Evolutionary conservation across 164 flowering plant genomes (phyloP).

Genomic region (Umbilicus rupestris): DNA sequence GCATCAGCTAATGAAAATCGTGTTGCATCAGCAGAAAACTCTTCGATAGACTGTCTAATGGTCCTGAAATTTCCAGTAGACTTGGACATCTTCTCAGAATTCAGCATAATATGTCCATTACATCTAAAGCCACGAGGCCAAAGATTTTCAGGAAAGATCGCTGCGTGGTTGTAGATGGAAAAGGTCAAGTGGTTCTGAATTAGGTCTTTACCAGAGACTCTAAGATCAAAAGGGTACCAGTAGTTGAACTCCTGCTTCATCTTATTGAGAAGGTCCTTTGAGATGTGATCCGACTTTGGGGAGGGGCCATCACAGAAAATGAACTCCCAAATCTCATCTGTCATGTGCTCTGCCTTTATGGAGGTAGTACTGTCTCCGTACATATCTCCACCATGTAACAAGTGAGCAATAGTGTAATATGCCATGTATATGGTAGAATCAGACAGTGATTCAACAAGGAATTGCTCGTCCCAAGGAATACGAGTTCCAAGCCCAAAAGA

Average conservation of each 20-base stretch:
- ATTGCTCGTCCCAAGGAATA: slow-evolving; percentile 83
- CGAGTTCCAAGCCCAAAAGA: slow-evolving; percentile 78
- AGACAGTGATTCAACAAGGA: slow-evolving; percentile 81
- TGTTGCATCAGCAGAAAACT: slow-evolving; percentile 86
- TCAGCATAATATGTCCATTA: slow-evolving; percentile 89
- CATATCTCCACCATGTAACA: slow-evolving; percentile 63
- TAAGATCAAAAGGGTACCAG: slow-evolving; percentile 90
- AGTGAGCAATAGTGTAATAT: slow-evolving; percentile 71
- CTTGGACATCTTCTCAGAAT: slow-evolving; percentile 91
- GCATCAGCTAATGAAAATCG: slow-evolving; percentile 91
- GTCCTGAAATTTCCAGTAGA: slow-evolving; percentile 95
- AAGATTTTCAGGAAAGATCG: slow-evolving; percentile 45
- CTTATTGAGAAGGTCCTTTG: slow-evolving; percentile 39
- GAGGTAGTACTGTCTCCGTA: slow-evolving; percentile 35
- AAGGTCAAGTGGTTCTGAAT: slow-evolving; percentile 89
- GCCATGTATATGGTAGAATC: slow-evolving; percentile 94
- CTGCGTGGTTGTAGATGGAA: slow-evolving; percentile 79
- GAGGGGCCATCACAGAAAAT: slow-evolving; percentile 49
- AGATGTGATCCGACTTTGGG: slow-evolving; percentile 41
- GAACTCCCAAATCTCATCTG: slow-evolving; percentile 85
- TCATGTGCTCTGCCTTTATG: slow-evolving; percentile 62
- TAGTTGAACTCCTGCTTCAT: slow-evolving; percentile 95
- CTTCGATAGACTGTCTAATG: slow-evolving; percentile 68
- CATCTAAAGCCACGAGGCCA: slow-evolving; percentile 88
- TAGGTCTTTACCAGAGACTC: slow-evolving; percentile 89